Conservation (phyloP, 1,284 basidiomycete species). For the Ceratobasidium sp. region DNA sequence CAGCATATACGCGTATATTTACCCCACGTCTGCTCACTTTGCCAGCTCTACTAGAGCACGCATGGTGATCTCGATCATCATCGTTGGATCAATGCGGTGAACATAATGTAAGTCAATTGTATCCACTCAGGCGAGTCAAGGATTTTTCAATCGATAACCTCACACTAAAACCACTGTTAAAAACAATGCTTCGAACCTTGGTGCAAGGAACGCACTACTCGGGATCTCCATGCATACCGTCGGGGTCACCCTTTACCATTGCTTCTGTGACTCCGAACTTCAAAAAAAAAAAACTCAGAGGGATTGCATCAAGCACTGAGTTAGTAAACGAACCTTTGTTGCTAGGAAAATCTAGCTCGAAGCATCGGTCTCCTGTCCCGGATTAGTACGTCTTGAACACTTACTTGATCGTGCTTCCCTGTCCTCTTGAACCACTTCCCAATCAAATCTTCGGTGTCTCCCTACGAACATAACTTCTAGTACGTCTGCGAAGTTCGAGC, state of each 20-base stretch:
- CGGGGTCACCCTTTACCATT: no score
- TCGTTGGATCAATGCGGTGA: slow-evolving; percentile 53
- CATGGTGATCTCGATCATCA: slow-evolving; percentile 49
- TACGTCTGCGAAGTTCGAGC: background rate
- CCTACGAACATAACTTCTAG: background rate
- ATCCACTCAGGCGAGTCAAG: slow-evolving; percentile 54
- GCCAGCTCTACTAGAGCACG: slow-evolving; percentile 63
- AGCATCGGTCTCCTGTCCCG: no score
- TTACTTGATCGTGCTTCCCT: slow-evolving; percentile 49
- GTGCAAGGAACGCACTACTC: slow-evolving; percentile 5
- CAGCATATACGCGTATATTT: background rate
- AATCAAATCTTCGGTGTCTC: slow-evolving; percentile 9
- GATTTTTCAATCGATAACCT: slow-evolving; percentile 52
- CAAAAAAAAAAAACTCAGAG: no score
- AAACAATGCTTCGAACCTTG: background rate
- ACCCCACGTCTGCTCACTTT: slow-evolving; percentile 51
- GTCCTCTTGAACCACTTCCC: slow-evolving; percentile 20
- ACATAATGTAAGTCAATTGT: slow-evolving; percentile 50
- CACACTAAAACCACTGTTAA: no score
- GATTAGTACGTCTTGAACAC: no score
- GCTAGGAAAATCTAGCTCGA: slow-evolving; percentile 58
- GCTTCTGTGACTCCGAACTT: no score
- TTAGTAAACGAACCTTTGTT: slow-evolving; percentile 55
- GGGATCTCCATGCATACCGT: slow-evolving; percentile 2
- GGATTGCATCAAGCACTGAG: no score